Evolutionary conservation across 2,329 filamentous ascomycete genomes (phyloP).

Genomic region (Colletotrichum scovillei): DNA sequence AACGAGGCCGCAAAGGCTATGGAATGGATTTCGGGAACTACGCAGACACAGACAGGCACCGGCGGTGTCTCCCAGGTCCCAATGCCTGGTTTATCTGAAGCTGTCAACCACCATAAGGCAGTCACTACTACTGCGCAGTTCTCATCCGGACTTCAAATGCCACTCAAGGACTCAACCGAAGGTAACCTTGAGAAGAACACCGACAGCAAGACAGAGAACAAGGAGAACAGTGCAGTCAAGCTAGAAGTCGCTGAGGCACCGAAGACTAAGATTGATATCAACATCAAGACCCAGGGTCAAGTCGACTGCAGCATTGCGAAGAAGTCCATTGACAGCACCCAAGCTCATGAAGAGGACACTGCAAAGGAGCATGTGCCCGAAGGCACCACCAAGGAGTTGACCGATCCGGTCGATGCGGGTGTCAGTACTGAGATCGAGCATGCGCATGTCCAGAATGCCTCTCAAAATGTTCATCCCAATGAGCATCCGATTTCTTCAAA

Average conservation of each 20-base stretch:
- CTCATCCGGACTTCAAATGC: neutral
- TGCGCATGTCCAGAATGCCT: neutral
- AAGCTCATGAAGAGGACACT: neutral
- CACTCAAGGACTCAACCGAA: neutral
- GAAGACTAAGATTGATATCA: too few relatives aligned
- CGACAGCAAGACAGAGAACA: neutral
- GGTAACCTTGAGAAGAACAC: neutral
- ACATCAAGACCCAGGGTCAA: neutral
- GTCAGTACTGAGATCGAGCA: neutral
- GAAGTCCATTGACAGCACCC: neutral
- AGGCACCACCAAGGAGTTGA: neutral
- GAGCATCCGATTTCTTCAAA: neutral
- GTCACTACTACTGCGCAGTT: neutral
- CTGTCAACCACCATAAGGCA: neutral
- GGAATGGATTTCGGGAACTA: neutral
- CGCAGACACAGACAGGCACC: neutral
- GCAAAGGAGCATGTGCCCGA: neutral
- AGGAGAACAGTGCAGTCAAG: neutral
- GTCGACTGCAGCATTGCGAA: neutral
- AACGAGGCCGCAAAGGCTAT: neutral
- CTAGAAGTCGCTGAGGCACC: neutral
- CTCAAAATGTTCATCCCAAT: neutral
- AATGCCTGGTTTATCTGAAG: slow-evolving; percentile 11
- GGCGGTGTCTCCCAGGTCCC: neutral
- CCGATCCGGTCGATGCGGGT: neutral